Conservation (phyloP, 2,329 filamentous ascomycete genomes). For the Ceratocystiopsis sp. region DNA sequence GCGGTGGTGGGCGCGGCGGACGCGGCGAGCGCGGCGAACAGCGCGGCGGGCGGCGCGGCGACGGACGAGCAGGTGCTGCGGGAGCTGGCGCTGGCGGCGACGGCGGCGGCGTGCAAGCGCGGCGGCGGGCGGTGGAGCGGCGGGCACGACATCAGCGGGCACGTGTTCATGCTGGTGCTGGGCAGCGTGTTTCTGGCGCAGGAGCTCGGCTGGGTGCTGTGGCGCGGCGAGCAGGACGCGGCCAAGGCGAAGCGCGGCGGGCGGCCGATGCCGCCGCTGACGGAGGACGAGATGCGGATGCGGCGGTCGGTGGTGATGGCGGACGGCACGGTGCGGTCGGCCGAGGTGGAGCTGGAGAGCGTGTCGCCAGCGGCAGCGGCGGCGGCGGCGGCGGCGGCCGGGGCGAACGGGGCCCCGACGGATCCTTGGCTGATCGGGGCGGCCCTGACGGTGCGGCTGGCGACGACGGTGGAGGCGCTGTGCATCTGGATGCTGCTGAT, state of each 20-base stretch:
- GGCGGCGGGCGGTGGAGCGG: constrained; percentile 74
- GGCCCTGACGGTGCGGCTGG: constrained; percentile 23
- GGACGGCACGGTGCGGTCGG: constrained; percentile 49
- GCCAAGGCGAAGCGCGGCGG: constrained; percentile 13
- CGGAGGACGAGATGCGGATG: constrained; percentile 11
- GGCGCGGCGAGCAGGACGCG: constrained; percentile 11
- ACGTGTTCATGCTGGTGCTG: constrained; percentile 82
- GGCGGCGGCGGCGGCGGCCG: background rate
- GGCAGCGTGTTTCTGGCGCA: constrained; percentile 68
- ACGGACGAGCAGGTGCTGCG: background rate
- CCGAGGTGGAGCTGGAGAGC: constrained; percentile 27
- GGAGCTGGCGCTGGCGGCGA: constrained; percentile 28
- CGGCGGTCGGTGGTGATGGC: constrained; percentile 42
- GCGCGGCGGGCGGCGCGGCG: background rate
- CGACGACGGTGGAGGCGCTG: constrained; percentile 46
- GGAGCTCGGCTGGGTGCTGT: constrained; percentile 50
- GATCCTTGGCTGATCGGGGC: constrained; percentile 8
- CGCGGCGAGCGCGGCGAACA: constrained; percentile 21
- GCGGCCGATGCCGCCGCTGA: constrained; percentile 12
- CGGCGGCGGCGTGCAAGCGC: constrained; percentile 64
- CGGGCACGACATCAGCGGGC: constrained; percentile 92
- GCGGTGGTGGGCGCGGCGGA: constrained; percentile 28
- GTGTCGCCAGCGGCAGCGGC: background rate
- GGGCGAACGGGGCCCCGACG: background rate
- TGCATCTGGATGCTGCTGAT: constrained; percentile 95